Evolutionary conservation across 2,329 filamentous ascomycete genomes (phyloP), one percentile per base, ranked within the genome.

Genomic region (Apiospora hydei): DNA sequence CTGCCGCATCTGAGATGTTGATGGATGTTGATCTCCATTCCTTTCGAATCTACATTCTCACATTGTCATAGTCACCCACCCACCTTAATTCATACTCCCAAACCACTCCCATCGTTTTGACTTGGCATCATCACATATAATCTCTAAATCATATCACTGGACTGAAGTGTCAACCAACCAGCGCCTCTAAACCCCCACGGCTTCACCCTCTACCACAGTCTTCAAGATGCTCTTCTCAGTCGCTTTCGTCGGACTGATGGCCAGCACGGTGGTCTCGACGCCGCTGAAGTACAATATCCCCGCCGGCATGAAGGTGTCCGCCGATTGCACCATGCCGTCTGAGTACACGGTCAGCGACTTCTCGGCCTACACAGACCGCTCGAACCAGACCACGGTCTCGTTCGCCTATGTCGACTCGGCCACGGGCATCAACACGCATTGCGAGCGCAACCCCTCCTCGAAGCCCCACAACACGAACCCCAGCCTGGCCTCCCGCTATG

Each of bases 361-460:
- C 72, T 77, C 69, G 30, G 74, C 72, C 26, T 77, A 72, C 49
- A 75, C 75, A 16, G 75, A 77, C 71, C 70, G 61, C 14, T 64
- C 51, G 11, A 74, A 80, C 68, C 71, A 53, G 67, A 74, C 71
- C 70, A 73, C 71, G 21, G 76, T 77, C 14, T 74, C 70, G 43
- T 80, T 81, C 74, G 57, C 70, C 71, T 81, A 76, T 71, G 70
- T 64, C 69, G 79, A 81, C 53, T 38, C 69, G 16, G 76, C 73
- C 24, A 81, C 79, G 53, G 72, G 75, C 46, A 77, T 80, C 71
- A 71, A 74, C 46, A 79, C 79, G 8, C 67, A 47, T 18, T 81
- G 79, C 64, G 67, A 70, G n/a, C 76, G 71, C 21, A 79, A 80
- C 72, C 75, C 77, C 30, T 75, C 77, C 43, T 80, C 79, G 47